Base-by-base conservation (phyloP, 352 stramenopile genomes). In the Phytophthora sojae region DNA sequence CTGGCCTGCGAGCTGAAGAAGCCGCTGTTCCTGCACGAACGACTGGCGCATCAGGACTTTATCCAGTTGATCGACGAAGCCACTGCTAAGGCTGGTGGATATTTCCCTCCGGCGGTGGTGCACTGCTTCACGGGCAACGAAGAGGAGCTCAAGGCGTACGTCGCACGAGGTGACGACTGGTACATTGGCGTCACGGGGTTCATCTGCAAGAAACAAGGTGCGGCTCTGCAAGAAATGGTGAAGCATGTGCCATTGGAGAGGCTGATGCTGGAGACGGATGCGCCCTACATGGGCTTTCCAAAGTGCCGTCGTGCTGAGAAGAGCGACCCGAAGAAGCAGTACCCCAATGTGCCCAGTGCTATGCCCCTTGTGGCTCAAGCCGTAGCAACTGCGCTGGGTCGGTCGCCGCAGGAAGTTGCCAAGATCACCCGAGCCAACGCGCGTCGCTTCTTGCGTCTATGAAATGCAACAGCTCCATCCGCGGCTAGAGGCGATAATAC, bases 181-280 rank as follows among this genome's bases (percentile, higher is more conserved):
- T 97, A 92, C 81, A 94, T 98, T 74, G 93, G 93, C 29, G 78
- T 98, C 64, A 98, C 94, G 23, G 94, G 94, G 14, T 96, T 90
- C 53, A 86, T 98, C 37, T 97, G 90, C 80, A 97, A 97, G 62
- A 83, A 88, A 71, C 75, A 81, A 60, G 80, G 87, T 58, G 73
- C 77, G 2, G 73, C 60, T 8, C 56, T 95, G 30, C 79, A 90
- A 12, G 72, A 86, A 35, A 86, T 91, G 60, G 59, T 91, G 17
- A 76, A 66, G 5, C 72, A 76, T 51, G 73, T 98, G 32, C 89
- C 92, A 6, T 61, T 97, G 12, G 66, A 97, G 60, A 79, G 83
- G 37, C 81, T 98, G 6, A 84, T 98, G 49, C 80, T 98, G 50
- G 94, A 98, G 79, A 98, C 94, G 6, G 93, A 98, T 73, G 91